phyloP scores from a whole-genome alignment of 306 rosid species.

The Citrullus amarus region DNA sequence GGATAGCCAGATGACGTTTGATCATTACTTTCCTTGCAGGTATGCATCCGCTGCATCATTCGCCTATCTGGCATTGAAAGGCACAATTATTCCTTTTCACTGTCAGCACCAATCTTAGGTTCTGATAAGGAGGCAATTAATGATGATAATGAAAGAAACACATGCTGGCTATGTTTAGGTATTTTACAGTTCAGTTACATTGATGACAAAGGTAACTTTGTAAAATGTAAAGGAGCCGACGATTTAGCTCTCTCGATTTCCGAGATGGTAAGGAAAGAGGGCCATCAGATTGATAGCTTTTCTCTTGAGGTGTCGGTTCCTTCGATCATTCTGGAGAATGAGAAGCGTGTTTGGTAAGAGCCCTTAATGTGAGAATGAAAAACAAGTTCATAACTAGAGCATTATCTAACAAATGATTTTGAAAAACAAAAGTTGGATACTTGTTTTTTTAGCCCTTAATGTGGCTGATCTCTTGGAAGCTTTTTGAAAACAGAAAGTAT shows the following conservation, averaged over 20 bases:
- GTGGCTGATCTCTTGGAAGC: neutral
- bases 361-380: no score
- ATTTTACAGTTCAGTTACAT: constrained; percentile 57
- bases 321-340: constrained; percentile 37
- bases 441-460: neutral
- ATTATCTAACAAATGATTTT: neutral
- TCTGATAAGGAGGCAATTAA: constrained; percentile 21
- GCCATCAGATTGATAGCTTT: constrained; percentile 40
- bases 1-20: neutral
- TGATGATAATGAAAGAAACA: constrained; percentile 2
- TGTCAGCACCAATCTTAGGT: constrained; percentile 18
- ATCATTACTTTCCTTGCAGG: constrained; percentile 19
- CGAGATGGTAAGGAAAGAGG: constrained; percentile 32
- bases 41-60: constrained; percentile 64
- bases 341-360: constrained; percentile 34
- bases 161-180: constrained; percentile 63
- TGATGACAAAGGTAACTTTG: constrained; percentile 12
- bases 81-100: constrained; percentile 18
- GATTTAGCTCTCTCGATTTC: constrained; percentile 46
- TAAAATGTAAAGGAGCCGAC: constrained; percentile 20
- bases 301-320: constrained; percentile 76
- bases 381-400: neutral
- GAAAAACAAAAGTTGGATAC: neutral
- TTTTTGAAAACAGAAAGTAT: neutral
- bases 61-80: constrained; percentile 46